Percentiles rank a stretch among this genome's conserved stretches.
Conservation (phyloP, 306 rosid genomes). For the Vachellia pachyceras region DNA sequence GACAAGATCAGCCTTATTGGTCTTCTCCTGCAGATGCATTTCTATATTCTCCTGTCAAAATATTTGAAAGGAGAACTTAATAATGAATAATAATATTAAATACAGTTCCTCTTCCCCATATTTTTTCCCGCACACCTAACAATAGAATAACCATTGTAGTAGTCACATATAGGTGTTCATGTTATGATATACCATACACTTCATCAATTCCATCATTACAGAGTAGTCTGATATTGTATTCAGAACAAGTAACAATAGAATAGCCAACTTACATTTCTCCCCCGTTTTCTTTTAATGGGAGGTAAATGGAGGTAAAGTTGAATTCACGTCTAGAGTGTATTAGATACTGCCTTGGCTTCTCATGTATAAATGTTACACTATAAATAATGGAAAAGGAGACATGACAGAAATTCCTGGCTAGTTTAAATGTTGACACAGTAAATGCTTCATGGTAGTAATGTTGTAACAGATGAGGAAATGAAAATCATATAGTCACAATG, state of each 20-base stretch:
- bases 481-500: background rate
- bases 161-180: background rate
- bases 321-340: conserved; percentile 5
- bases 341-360: conserved; percentile 1
- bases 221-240: background rate
- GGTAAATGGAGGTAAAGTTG: background rate
- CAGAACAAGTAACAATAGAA: background rate
- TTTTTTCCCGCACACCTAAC: background rate
- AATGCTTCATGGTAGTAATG: background rate
- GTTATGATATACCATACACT: background rate
- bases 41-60: conserved; percentile 68
- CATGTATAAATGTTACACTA: background rate
- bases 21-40: conserved; percentile 67
- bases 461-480: background rate
- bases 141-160: background rate
- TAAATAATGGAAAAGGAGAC: background rate
- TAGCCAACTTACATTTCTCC: background rate
- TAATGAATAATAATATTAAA: background rate
- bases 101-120: background rate
- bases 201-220: background rate
- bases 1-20: conserved; percentile 69
- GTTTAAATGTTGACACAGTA: too few relatives aligned
- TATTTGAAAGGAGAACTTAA: background rate
- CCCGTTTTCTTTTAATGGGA: background rate
- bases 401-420: background rate